phyloP scores from a whole-genome alignment of 441 rosid species.

The Populus tomentosa region DNA sequence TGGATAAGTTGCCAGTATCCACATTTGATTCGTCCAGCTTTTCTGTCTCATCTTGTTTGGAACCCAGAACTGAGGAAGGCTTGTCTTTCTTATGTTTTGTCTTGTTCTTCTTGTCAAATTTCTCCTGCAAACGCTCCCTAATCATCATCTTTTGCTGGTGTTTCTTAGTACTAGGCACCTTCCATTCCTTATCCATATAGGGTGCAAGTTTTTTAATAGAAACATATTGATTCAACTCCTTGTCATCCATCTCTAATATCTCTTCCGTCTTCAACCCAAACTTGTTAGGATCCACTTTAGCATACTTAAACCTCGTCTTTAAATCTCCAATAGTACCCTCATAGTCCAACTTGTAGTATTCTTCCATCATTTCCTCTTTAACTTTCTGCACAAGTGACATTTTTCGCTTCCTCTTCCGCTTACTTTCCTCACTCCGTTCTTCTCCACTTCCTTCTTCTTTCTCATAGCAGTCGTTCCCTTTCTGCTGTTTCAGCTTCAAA shows the following conservation, averaged over 20 bases:
- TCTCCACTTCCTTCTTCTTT: constrained; percentile 24
- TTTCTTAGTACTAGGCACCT: constrained; percentile 47
- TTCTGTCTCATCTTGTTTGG: constrained; percentile 23
- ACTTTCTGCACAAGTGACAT: constrained; percentile 61
- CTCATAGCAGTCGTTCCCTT: constrained; percentile 17
- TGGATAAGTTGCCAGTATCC: constrained; percentile 34
- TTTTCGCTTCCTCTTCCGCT: constrained; percentile 68
- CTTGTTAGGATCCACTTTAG: constrained; percentile 61
- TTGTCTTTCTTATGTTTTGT: constrained; percentile 20
- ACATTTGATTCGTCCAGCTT: constrained; percentile 22
- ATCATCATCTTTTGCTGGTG: constrained; percentile 43
- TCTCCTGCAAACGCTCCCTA: constrained; percentile 36
- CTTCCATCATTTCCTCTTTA: constrained; percentile 78
- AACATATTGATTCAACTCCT: constrained; percentile 79
- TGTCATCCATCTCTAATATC: constrained; percentile 56
- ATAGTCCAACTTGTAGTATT: constrained; percentile 84
- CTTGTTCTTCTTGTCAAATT: constrained; percentile 31
- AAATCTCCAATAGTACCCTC: constrained; percentile 83
- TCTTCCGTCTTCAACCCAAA: constrained; percentile 60
- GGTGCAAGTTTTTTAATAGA: constrained; percentile 83
- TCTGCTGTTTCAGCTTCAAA: constrained; percentile 37
- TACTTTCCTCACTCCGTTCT: constrained; percentile 41
- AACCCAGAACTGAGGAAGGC: constrained; percentile 18
- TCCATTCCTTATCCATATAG: constrained; percentile 71
- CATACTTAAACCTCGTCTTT: constrained; percentile 88